Evolutionary conservation across 2,329 filamentous ascomycete species (phyloP).

Genomic region (Epicoccum nigrum): DNA sequence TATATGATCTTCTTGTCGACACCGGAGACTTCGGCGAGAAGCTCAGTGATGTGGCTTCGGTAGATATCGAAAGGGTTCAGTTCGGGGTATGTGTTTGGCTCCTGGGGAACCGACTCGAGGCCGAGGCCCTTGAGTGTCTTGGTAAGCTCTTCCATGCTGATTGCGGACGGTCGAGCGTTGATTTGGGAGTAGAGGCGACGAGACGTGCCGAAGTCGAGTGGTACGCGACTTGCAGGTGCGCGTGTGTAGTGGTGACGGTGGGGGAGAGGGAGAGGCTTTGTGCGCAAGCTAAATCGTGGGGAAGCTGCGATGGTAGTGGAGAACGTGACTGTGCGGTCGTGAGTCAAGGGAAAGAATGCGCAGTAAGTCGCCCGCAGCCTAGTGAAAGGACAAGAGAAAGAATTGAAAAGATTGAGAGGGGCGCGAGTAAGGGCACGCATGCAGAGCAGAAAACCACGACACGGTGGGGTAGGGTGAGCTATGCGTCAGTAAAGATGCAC

Average conservation of each 20-base stretch:
- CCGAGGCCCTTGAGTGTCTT: conserved; percentile 46
- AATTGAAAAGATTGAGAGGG: conserved; percentile 33
- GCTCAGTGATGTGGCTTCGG: conserved; percentile 74
- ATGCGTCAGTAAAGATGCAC: conserved; percentile 35
- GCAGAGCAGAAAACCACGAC: conserved; percentile 22
- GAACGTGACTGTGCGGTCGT: conserved; percentile 19
- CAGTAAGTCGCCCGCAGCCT: conserved; percentile 45
- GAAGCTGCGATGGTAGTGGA: conserved; percentile 17
- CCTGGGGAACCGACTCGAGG: conserved; percentile 47
- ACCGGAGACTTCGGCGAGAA: conserved; percentile 71
- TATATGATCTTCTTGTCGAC: conserved; percentile 75
- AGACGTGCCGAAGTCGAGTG: not conserved
- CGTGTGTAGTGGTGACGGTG: conserved; percentile 7
- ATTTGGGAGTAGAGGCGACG: conserved; percentile 24
- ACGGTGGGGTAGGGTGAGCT: conserved; percentile 27
- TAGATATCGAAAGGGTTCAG: conserved; percentile 81
- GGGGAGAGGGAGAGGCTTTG: conserved; percentile 8
- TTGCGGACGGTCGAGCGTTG: conserved; percentile 23
- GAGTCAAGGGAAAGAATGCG: conserved; percentile 39
- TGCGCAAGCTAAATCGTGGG: conserved; percentile 16
- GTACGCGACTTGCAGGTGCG: not conserved
- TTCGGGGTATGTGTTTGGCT: conserved; percentile 62
- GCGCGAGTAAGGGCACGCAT: conserved; percentile 19
- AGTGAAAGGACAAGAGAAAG: conserved; percentile 26
- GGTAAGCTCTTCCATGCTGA: conserved; percentile 47